phyloP scores from a whole-genome alignment of 345 rosid genomes.

The Excoecaria cochinchinensis region DNA sequence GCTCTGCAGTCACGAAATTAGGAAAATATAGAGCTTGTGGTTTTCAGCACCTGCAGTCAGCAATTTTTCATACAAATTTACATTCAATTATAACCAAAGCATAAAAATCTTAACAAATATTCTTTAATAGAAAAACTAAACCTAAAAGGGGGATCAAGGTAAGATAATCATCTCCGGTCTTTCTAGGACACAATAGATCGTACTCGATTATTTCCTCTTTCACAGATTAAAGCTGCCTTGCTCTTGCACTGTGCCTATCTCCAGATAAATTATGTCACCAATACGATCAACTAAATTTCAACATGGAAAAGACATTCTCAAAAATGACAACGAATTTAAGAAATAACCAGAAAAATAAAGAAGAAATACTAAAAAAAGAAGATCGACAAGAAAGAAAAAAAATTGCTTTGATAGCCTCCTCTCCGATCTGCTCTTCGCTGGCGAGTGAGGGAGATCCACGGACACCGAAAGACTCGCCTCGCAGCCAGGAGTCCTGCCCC shows the following conservation, averaged over 20 bases:
- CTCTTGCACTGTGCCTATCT: constrained; percentile 19
- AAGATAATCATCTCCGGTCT: constrained; percentile 49
- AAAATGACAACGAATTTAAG: too few species aligned
- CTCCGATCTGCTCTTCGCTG: too few species aligned
- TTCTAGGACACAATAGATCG: constrained; percentile 35
- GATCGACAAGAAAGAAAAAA: constrained; percentile 50
- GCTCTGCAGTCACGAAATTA: constrained; percentile 55
- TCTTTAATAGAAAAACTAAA: constrained; percentile 1
- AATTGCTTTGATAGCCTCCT: too few species aligned
- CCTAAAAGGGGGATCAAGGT: constrained; percentile 61
- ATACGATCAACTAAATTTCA: not conserved
- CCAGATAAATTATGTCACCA: constrained; percentile 22
- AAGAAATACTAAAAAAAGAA: constrained; percentile 43
- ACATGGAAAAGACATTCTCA: not conserved
- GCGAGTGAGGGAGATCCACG: too few species aligned
- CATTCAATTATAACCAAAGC: not conserved
- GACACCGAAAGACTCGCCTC: too few species aligned
- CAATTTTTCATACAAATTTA: not conserved
- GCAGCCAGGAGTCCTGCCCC: too few species aligned
- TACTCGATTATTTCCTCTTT: constrained; percentile 22
- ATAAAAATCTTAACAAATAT: not conserved
- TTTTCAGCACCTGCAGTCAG: constrained; percentile 59
- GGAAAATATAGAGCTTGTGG: constrained; percentile 63
- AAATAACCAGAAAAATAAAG: not conserved
- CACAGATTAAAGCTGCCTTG: constrained; percentile 31